Base-by-base conservation (phyloP, 2,329 filamentous ascomycete species). In the Aspergillus fructus region DNA sequence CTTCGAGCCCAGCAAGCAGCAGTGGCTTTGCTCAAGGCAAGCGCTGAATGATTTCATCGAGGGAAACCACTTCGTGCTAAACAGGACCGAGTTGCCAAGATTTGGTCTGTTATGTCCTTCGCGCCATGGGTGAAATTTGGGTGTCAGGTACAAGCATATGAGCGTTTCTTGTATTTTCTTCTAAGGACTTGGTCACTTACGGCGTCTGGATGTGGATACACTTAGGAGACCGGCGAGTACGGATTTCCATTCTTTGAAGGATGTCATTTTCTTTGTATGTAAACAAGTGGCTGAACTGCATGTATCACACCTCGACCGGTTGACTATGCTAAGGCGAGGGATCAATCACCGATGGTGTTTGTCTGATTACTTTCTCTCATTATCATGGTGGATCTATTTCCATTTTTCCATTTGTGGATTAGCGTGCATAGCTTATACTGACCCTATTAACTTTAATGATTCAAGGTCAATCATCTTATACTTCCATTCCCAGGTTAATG, bases 1-100 rank as follows among this genome's bases (percentile, higher is more conserved):
- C 76, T 89, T 65, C 79, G 84, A 67, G 79, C 85, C 48, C 76
- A 78, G 49, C 74, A 75, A 59, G 68, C 73, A 49, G 72, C 68
- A 15, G 68, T 65, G 48, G 69, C 65, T 37, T 62, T 70, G 49
- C 56, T 70, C 55, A 71, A 62, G 59, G 68, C 66, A 43, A 73
- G 68, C 34, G 41, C 49, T 5, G 56, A 58, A 19, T 56, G 17
- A 49, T 17, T 30, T 3, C 30, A n/a, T 21, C 15, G 12, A 13
- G 15, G 13, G 13, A n/a, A 13, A 37, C 34, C 13, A 37, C 30
- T n/a, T 27, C 21, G 34, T 8, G 7, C 34, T 8, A 37, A 37
- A 37, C 34, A 37, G 12, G 34, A 21, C 30, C n/a, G 19, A 21
- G 8, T 12, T 46, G 4, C 30, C 11, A 42, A 33, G n/a, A 27